These are phyloP conservation scores for Asterochloris erici DNA, from an alignment of 139 green algal genomes.

Conservation along the genomic window DNA sequence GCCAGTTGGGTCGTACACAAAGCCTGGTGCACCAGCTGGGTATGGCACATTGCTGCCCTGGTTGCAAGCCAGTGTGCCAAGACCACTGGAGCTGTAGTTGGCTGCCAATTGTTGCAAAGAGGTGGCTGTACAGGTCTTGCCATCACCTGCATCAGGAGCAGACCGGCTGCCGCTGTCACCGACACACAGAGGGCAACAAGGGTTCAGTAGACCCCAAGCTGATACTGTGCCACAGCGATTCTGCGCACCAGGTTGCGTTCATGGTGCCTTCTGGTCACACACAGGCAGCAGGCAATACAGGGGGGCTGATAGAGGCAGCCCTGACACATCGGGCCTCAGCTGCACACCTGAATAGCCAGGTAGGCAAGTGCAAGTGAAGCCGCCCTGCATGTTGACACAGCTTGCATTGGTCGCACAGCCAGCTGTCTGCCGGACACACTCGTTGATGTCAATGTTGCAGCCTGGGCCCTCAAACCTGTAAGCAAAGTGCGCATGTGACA, in stretches of 20 bases:
- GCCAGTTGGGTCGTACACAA: constrained; percentile 40
- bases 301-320: not conserved
- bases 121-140: too few relatives aligned
- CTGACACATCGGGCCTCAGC: not conserved
- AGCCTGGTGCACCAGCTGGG: constrained; percentile 41
- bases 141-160: not conserved
- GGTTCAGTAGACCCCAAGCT: not conserved
- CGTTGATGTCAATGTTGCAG: constrained; percentile 55
- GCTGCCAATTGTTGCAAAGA: not conserved
- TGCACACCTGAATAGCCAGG: constrained; percentile 33
- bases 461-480: constrained; percentile 42
- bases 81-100: constrained; percentile 29
- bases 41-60: constrained; percentile 43
- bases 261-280: not conserved
- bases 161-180: not conserved
- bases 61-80: constrained; percentile 33
- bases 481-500: not conserved
- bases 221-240: not conserved
- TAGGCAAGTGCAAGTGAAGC: constrained; percentile 47
- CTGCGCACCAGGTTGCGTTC: not conserved
- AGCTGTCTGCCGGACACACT: constrained; percentile 41
- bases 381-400: constrained; percentile 44
- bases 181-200: not conserved
- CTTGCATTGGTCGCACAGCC: constrained; percentile 36
- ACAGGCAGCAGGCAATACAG: not conserved